Evolutionary conservation across 1,139 yeast genomes (phyloP), one percentile per base, ranked within the genome.

Genomic region (Suhomyces bokatorum): DNA sequence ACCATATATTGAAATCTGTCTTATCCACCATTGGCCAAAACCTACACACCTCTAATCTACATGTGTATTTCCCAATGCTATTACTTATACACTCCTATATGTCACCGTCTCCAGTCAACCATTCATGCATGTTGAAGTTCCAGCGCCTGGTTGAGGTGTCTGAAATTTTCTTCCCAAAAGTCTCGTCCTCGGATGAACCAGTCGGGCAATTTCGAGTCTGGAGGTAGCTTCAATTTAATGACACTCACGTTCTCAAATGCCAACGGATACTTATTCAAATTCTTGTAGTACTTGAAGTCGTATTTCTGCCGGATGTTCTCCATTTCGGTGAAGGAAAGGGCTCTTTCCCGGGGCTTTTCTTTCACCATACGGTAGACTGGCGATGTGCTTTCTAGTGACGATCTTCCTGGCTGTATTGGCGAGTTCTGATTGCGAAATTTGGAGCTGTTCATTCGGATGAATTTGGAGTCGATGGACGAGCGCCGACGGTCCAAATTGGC

Each of bases 171-270:
- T 17, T 83, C 85, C 95, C 95, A 87, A 49, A 70, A 60, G 50
- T 80, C 77, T 46, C 90, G 62, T 43, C 84, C 85, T 38, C 70
- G 65, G 15, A 70, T 68, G 55, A 86, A 86, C 96, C 96, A 88
- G 2, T 64, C 70, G 0, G 96, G 95, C 29, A 88, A 69, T 40
- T 76, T 71, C 26, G 70, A 66, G 45, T 82, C 87, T 3, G 76
- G 69, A 0, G 96, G 95, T 7, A 87, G 69, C 45, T 70, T 70
- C 41, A 85, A 65, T 50, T 68, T 72, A 10, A 75, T 63, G 29
- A 66, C 67, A 32, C 67, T 67, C 16, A 73, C 73, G 47, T 69
- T 66, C 39, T 67, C 74, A 50, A 62, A 70, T 29, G 59, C 60
- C 35, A 59, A 57, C 7, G 65, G 60, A 42, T 59, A 55, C 50